Evolutionary conservation across 306 rosid species (phyloP).

Genomic region (Quercus variabilis): DNA sequence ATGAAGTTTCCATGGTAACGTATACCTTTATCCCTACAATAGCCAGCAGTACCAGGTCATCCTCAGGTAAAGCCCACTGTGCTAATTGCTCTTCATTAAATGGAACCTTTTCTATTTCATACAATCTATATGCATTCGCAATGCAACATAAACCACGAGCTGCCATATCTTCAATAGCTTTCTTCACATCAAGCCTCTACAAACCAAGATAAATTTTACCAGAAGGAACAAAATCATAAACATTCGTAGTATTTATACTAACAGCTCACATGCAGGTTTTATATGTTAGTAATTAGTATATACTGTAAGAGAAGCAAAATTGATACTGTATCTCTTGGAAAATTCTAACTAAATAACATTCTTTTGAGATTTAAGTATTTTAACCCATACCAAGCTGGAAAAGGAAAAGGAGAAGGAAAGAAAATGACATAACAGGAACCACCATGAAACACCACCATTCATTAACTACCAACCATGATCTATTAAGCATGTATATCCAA

Average conservation of each 20-base stretch:
- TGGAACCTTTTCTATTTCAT: slow-evolving; percentile 53
- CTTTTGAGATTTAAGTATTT: neutral
- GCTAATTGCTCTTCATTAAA: slow-evolving; percentile 57
- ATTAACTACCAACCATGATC: too few relatives aligned
- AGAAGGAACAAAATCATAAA: neutral
- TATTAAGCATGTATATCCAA: too few relatives aligned
- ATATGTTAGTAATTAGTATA: neutral
- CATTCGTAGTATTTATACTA: neutral
- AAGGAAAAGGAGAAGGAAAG: neutral
- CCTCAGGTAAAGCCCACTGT: slow-evolving; percentile 74
- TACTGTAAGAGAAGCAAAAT: neutral
- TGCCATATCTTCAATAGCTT: slow-evolving; percentile 81
- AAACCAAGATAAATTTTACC: slow-evolving; percentile 11
- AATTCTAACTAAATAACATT: neutral
- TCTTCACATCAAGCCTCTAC: slow-evolving; percentile 49
- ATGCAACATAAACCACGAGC: slow-evolving; percentile 66
- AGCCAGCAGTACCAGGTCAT: slow-evolving; percentile 74
- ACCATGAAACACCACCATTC: too few relatives aligned
- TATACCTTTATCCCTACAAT: slow-evolving; percentile 84
- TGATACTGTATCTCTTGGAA: neutral
- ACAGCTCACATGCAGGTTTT: neutral
- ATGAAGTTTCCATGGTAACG: neutral
- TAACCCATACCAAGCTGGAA: neutral
- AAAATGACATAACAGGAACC: neutral
- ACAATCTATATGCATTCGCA: slow-evolving; percentile 70